Percentiles rank a stretch among this genome's conserved stretches.
Conservation (phyloP, 2,329 filamentous ascomycete genomes). For the Aspergillus sp. region DNA sequence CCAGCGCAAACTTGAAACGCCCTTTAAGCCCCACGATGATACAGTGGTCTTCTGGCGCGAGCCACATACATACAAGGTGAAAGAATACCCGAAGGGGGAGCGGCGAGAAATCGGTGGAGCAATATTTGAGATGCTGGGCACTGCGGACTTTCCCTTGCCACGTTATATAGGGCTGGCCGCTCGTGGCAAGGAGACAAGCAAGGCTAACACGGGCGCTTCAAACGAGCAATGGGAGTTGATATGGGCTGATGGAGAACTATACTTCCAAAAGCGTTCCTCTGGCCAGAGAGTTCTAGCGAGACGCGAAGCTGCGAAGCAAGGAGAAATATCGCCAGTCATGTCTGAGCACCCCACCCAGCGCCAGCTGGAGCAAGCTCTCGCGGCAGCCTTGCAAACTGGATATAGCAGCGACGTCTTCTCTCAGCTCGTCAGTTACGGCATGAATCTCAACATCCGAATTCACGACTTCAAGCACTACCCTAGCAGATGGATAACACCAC, state of each 20-base stretch:
- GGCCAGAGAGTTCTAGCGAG: conserved; percentile 6
- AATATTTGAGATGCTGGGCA: conserved; percentile 5
- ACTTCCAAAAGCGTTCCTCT: conserved; percentile 8
- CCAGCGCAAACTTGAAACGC: conserved; percentile 4
- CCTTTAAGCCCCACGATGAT: conserved; percentile 9
- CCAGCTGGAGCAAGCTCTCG: conserved; percentile 6
- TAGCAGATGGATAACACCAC: conserved; percentile 8
- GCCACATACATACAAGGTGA: conserved; percentile 3
- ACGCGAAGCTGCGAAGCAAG: not conserved
- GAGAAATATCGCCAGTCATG: not conserved
- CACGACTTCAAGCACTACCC: conserved; percentile 2
- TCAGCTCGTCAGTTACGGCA: conserved; percentile 5
- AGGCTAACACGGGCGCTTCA: not conserved
- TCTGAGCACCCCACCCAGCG: conserved; percentile 5
- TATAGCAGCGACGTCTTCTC: conserved; percentile 7
- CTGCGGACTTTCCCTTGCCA: conserved; percentile 4
- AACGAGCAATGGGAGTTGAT: conserved; percentile 9
- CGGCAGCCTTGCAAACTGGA: conserved; percentile 8
- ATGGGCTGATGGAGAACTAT: conserved; percentile 4
- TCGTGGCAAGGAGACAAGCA: not conserved
- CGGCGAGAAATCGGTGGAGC: conserved; percentile 1
- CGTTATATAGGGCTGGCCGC: not conserved
- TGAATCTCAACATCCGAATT: conserved; percentile 6
- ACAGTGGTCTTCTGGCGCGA: conserved; percentile 4
- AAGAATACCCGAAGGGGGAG: conserved; percentile 1